Evolutionary conservation across 192 early-diverging fungal species (phyloP).

Genomic region (Coemansia umbellata): DNA sequence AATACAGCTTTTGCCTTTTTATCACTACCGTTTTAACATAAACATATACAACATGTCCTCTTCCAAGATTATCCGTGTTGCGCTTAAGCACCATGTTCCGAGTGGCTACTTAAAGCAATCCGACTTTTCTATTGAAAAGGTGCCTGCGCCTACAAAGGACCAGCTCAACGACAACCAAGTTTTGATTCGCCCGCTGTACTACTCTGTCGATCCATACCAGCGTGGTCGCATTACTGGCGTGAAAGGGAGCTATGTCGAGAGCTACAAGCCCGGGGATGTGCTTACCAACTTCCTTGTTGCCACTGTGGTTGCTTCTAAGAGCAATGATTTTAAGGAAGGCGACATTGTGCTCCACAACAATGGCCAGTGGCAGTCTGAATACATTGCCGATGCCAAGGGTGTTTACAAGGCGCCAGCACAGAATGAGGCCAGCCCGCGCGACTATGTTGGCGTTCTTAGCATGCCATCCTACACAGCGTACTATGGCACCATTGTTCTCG

Average conservation of each 20-base stretch:
- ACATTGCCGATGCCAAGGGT: constrained; percentile 54
- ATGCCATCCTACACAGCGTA: constrained; percentile 84
- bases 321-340: constrained; percentile 55
- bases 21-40: too few relatives aligned
- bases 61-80: constrained; percentile 15
- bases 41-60: too few relatives aligned
- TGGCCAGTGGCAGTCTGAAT: constrained; percentile 54
- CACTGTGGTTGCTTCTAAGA: constrained; percentile 62
- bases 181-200: constrained; percentile 60
- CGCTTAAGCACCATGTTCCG: constrained; percentile 12
- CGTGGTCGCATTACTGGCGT: constrained; percentile 61
- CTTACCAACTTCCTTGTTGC: constrained; percentile 40
- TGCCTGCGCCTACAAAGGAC: constrained; percentile 7
- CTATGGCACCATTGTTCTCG: constrained; percentile 57
- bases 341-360: constrained; percentile 80
- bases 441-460: constrained; percentile 55
- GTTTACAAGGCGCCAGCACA: constrained; percentile 27
- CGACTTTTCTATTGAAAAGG: constrained; percentile 24
- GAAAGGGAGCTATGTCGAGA: constrained; percentile 54
- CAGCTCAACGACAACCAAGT: constrained; percentile 23
- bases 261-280: constrained; percentile 59
- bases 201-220: constrained; percentile 77
- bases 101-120: constrained; percentile 17
- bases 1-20: too few relatives aligned
- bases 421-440: constrained; percentile 4